Base-by-base conservation (phyloP, 306 rosid genomes). In the Betula pendula region DNA sequence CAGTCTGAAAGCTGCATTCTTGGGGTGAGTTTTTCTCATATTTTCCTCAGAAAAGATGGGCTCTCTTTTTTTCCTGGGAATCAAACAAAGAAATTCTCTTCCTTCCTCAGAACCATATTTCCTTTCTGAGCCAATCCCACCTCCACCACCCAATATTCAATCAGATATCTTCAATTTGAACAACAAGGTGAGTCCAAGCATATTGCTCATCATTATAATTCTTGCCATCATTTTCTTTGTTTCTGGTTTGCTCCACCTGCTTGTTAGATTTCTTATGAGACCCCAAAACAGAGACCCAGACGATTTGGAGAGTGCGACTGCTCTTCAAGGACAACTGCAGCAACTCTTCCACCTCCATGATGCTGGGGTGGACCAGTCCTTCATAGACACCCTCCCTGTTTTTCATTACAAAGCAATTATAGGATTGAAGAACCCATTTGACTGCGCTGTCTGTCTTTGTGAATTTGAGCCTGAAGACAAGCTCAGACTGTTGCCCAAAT, bases 271-370 rank as follows among this genome's bases (percentile, higher is more conserved):
- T 53, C 91, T 95, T 1, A 68, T 89, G 84, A 82, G 91, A 59
- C 94, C 93, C 15, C 86, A 84, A 48, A 77, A 35, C 22, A 85
- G 93, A 81, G 91, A 91, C 74, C 78, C 85, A 51, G 94, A 91
- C 58, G 96, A 87, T 38, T 77, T 83, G 44, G 92, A 87, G 68
- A 87, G 82, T 76, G 97, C 85, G 58, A 88, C 93, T 50, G 98
- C 87, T 24, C 91, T 96, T 71, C 98, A 96, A 81, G 99, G 99
- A 0, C 99, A 96, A 73, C 80, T 92, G 65, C 99, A 91, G 83
- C 98, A 96, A 71, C 98, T 92, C 4, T 96, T 96, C 67, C 96
- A 91, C 44, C 99, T 92, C 56, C 99, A 96, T 58, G 99, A 96
- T 78, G 80, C 98, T 75, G 99, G 99, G 6, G 99, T 92, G 56